A percentile compares a stretch with the other conserved stretches of the same genome.
Conservation (phyloP, 2,329 filamentous ascomycete genomes). For the Xylariaceae sp. region DNA sequence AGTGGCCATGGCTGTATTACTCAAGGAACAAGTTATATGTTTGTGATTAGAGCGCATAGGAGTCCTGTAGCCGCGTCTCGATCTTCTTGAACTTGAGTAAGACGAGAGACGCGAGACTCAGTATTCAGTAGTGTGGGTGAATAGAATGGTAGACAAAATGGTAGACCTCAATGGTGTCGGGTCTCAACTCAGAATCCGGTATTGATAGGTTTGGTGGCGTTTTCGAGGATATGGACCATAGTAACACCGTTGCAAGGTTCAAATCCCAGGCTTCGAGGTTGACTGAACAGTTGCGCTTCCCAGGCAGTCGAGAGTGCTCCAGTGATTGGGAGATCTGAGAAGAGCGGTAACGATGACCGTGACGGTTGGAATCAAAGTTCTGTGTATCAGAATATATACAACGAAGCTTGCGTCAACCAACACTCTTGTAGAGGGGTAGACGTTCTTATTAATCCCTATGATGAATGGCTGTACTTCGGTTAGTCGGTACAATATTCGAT, state of each 20-base stretch:
- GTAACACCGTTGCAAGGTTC: neutral
- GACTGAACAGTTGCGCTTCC: neutral
- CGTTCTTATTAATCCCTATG: neutral
- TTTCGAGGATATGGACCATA: neutral
- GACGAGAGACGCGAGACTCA: too few relatives aligned
- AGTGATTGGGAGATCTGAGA: neutral
- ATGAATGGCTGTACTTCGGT: neutral
- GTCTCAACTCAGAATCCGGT: neutral
- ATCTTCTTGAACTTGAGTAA: neutral
- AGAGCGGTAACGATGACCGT: neutral
- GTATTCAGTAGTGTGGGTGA: too few relatives aligned
- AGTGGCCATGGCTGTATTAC: neutral
- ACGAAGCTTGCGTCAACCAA: neutral
- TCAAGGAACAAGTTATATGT: neutral
- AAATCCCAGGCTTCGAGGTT: neutral
- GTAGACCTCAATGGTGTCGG: too few relatives aligned
- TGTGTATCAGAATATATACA: neutral
- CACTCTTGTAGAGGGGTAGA: neutral
- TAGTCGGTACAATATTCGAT: neutral
- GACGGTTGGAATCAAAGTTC: neutral
- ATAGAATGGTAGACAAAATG: too few relatives aligned
- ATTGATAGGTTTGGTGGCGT: neutral
- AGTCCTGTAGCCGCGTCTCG: neutral
- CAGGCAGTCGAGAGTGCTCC: neutral
- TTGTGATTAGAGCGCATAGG: neutral